Evolutionary conservation across 345 rosid genomes (phyloP).

Genomic region (Cardamine chenopodiifolia): DNA sequence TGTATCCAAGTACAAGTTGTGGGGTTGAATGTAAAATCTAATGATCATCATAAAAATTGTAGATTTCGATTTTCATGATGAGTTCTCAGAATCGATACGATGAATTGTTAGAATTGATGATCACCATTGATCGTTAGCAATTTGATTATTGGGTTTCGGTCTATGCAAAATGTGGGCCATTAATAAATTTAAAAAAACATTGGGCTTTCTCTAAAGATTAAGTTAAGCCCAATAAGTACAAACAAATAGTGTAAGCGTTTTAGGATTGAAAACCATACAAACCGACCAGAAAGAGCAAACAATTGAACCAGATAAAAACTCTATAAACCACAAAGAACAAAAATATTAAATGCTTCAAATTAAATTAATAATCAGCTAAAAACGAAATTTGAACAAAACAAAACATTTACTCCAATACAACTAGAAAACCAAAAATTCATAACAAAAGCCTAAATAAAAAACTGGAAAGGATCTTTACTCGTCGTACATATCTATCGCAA

Average conservation of each 20-base stretch:
- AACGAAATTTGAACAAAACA: not conserved
- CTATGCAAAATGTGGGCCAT: not conserved
- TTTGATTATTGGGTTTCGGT: not conserved
- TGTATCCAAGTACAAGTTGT: slow-evolving; percentile 1
- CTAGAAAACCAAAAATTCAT: not conserved
- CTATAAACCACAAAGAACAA: not conserved
- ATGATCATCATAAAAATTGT: not conserved
- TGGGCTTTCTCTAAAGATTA: not conserved
- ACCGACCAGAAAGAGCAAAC: no score
- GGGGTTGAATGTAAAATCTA: not conserved
- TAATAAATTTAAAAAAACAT: no score
- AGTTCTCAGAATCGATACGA: not conserved
- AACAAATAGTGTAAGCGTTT: not conserved
- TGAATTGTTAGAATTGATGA: not conserved
- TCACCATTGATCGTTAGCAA: slow-evolving; percentile 10
- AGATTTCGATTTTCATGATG: slow-evolving; percentile 13
- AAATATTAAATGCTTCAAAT: not conserved
- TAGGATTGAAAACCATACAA: no score
- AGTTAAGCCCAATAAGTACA: not conserved
- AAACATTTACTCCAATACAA: not conserved
- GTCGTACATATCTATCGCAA: not conserved
- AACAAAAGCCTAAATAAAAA: not conserved
- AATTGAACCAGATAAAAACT: no score
- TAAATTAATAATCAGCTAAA: not conserved
- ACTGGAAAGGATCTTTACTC: not conserved